Base-by-base conservation (phyloP, 1,284 basidiomycete species). In the Inonotus hispidus region DNA sequence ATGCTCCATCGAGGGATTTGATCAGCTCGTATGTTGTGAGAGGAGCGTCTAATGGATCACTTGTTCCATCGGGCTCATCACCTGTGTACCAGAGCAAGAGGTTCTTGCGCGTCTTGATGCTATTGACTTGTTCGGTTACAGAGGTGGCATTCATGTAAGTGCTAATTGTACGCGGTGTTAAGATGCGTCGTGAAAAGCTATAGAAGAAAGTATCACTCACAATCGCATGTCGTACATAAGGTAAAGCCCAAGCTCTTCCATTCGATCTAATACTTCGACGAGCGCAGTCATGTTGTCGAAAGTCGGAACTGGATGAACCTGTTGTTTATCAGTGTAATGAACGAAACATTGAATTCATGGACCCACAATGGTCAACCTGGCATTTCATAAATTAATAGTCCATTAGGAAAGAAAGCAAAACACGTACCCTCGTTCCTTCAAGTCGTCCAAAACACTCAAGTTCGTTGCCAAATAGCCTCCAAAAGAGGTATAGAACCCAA, bases 191-290 rank as follows among this genome's bases (percentile, higher is more conserved):
- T 16, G 41, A 23, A 50, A 43, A 29, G 21, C 19, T 27, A 56
- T n/a, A 41, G 27, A 16, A 8, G 21, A 41, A 32, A 32, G 8
- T 32, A 32, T 8, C 14, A 77, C 83, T 59, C 64, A 87, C 87
- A 65, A 74, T 63, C 87, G 78, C 87, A 90, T 90, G 68, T 90
- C 87, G 63, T 90, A 90, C 82, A 90, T 88, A 53, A 88, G 75
- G 68, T 86, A 90, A 10, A 92, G 67, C 0, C 87, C 88, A 1
- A 83, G 79, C 65, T 85, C 77, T 69, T 89, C 82, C 85, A 91
- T 89, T 49, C 79, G 75, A 67, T 89, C 83, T 7, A 90, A 67
- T 23, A 89, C 81, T 49, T 77, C 65, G 32, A 82, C 76, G 0
- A 90, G 72, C 0, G 77, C 77, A 0, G 83, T 84, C 47, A 82